Percentiles rank a stretch among this genome's conserved stretches.
Evolutionary conservation across 257 asterid genomes (phyloP).

Genomic region (Plantago elongata): DNA sequence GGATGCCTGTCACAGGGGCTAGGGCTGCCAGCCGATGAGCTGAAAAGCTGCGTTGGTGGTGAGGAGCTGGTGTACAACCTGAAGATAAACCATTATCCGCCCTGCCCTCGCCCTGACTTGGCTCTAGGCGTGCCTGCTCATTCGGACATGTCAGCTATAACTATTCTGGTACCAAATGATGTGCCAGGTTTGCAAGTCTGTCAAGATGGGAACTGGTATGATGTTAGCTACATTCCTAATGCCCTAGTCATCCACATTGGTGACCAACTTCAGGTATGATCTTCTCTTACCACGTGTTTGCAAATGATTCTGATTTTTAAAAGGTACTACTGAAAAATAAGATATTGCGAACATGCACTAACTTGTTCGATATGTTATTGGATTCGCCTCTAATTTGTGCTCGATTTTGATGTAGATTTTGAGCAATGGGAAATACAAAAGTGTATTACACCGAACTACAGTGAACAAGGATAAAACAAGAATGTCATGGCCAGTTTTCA

Average conservation of each 20-base stretch:
- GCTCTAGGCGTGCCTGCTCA: conserved; percentile 90
- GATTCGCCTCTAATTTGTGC: too few species aligned
- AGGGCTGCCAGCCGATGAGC: conserved; percentile 44
- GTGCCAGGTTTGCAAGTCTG: conserved; percentile 82
- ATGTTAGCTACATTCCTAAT: conserved; percentile 70
- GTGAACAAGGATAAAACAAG: conserved; percentile 62
- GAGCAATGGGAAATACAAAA: conserved; percentile 68
- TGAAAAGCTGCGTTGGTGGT: conserved; percentile 54
- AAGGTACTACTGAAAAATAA: too few species aligned
- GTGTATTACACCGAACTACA: conserved; percentile 52
- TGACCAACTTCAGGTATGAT: conserved; percentile 78
- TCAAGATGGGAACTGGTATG: conserved; percentile 62
- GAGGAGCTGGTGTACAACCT: conserved; percentile 45
- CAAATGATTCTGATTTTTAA: too few species aligned
- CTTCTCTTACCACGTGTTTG: not conserved
- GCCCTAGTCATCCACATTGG: conserved; percentile 83
- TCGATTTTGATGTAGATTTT: conserved; percentile 36
- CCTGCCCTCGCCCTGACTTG: conserved; percentile 88
- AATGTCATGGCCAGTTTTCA: conserved; percentile 80
- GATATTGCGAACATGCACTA: too few species aligned
- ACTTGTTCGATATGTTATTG: too few species aligned
- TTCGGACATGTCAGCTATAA: conserved; percentile 72
- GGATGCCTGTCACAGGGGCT: conserved; percentile 54
- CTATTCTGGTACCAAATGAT: conserved; percentile 75
- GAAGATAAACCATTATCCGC: conserved; percentile 86